Evolutionary conservation across 164 flowering plant genomes (phyloP), one percentile per base, ranked within the genome.

Genomic region (Berberis thunbergii): DNA sequence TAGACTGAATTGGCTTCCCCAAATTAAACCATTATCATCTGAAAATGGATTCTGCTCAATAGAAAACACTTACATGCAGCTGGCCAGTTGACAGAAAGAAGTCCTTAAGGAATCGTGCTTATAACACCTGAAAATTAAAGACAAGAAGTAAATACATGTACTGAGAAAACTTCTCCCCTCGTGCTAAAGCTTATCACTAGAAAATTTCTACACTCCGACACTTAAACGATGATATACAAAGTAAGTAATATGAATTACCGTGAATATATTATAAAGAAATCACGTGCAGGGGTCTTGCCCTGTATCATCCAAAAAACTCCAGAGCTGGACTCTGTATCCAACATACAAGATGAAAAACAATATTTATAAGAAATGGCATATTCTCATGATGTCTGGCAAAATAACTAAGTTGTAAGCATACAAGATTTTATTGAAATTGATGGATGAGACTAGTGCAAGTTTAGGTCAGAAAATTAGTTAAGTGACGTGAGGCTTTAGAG

Each of bases 41-140:
- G 26, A 26, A 26, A 26, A 26, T 26, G 26, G 26, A 26, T 26
- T 26, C 26, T 26, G 26, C 26, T 26, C 26, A 26, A 26, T 26
- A 26, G 26, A 26, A 26, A 26, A 26, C 26, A 52, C 86, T 26
- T 77, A 94, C 98, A 70, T 88, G 88, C 69, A 87, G 80, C 65
- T 88, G 91, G 45, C 98, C 98, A 61, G 91, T 80, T 43, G 97
- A 83, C 7, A 86, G 73, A 74, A 83, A 88, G 81, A 87, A 90
- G 71, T 90, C 91, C 80, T 88, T 90, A 74, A 94, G 63, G 66
- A 88, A 84, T 94, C 97, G 63, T 77, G 96, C 70, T 83, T 84
- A 74, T 79, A 83, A 66, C 84, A 88, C 76, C 98, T 94, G 88
- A 41, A 69, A 75, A 70, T 3, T n/a, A 65, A 5, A 67, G 52